These are phyloP conservation scores for Tephrocybe sp. DNA, from an alignment of 768 basidiomycete species.

Conservation along the genomic window DNA sequence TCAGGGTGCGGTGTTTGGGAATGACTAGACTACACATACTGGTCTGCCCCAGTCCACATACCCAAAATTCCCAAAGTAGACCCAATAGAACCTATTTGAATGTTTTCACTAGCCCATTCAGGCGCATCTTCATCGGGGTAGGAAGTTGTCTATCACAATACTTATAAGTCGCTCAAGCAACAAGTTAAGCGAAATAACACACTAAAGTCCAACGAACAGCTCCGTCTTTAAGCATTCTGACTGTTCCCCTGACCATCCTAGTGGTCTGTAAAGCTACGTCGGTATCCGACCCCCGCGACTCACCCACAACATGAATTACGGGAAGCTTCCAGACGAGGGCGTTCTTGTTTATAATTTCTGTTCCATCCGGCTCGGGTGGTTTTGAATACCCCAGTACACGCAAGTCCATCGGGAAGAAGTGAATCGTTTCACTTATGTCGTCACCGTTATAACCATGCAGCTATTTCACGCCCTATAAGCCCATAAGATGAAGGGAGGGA, in stretches of 20 bases:
- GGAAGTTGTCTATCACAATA: conserved; percentile 28
- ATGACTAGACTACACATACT: conserved; percentile 41
- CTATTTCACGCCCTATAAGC: conserved; percentile 7
- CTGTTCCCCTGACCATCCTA: conserved; percentile 40
- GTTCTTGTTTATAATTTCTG: conserved; percentile 18
- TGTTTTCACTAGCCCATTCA: conserved; percentile 56
- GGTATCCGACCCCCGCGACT: conserved; percentile 38
- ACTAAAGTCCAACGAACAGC: conserved; percentile 55
- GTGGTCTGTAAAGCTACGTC: conserved; percentile 29
- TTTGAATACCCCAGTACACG: conserved; percentile 37
- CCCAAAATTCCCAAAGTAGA: conserved; percentile 55
- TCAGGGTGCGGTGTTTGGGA: no score
- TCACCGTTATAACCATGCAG: conserved; percentile 20
- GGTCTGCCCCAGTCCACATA: conserved; percentile 51
- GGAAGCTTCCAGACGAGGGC: conserved; percentile 39
- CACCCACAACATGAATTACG: conserved; percentile 50
- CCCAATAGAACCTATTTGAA: conserved; percentile 56
- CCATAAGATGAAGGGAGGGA: neutral
- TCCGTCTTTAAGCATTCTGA: conserved; percentile 49
- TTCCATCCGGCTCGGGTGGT: conserved; percentile 23
- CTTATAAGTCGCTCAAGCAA: neutral
- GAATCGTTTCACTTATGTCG: conserved; percentile 41
- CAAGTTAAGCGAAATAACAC: conserved; percentile 15
- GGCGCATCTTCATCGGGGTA: conserved; percentile 29
- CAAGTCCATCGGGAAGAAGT: conserved; percentile 55